phyloP scores from a whole-genome alignment of 1,284 basidiomycete species.

The Volvariella surrecta region DNA sequence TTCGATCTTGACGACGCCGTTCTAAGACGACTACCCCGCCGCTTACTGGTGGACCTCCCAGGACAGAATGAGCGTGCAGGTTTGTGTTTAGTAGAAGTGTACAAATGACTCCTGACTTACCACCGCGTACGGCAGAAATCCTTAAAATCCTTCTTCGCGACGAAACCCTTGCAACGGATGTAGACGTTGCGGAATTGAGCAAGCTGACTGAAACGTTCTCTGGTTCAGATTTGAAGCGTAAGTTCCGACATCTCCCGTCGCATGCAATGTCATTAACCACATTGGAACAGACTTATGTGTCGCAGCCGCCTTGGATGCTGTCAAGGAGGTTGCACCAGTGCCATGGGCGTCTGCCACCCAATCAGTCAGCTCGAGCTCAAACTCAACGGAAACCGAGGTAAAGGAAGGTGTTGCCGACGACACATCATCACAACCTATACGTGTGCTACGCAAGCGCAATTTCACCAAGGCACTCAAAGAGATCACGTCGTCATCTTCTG shows the following conservation, averaged over 20 bases:
- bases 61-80: constrained; percentile 77
- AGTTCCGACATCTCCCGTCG: constrained; percentile 27
- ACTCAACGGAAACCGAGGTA: background rate
- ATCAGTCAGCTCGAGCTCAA: background rate
- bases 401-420: constrained; percentile 6
- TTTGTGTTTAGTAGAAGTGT: constrained; percentile 23
- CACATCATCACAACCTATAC: constrained; percentile 16
- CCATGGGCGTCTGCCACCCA: constrained; percentile 48
- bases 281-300: constrained; percentile 71
- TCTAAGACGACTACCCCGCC: constrained; percentile 73
- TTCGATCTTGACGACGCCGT: constrained; percentile 85
- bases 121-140: constrained; percentile 47
- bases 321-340: constrained; percentile 74
- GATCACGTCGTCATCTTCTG: constrained; percentile 81
- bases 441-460: constrained; percentile 52
- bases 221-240: constrained; percentile 90
- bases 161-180: constrained; percentile 61
- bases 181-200: constrained; percentile 59
- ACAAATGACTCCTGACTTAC: background rate
- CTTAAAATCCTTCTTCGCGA: constrained; percentile 76
- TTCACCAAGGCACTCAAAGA: constrained; percentile 79
- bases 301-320: constrained; percentile 79
- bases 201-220: constrained; percentile 81
- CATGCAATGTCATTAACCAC: constrained; percentile 9
- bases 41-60: constrained; percentile 80